These are phyloP conservation scores for Hymenoscyphus albidus DNA, from an alignment of 2,329 filamentous ascomycete genomes.

Conservation along the genomic window DNA sequence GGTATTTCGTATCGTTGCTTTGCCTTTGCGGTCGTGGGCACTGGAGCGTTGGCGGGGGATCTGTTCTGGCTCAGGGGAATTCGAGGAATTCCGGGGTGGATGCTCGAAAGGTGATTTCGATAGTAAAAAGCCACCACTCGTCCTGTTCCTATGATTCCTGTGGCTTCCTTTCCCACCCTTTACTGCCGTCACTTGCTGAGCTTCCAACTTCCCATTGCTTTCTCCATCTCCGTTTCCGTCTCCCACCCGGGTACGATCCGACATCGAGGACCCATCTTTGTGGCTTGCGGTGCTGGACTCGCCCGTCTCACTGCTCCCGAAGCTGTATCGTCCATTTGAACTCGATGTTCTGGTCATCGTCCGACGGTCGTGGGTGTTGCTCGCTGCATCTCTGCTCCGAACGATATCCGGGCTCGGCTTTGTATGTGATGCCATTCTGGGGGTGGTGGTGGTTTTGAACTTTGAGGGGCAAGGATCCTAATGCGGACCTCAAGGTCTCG, in stretches of 20 bases:
- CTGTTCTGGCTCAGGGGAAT: conserved; percentile 9
- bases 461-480: conserved; percentile 13
- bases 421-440: conserved; percentile 27
- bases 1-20: conserved; percentile 18
- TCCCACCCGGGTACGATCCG: conserved; percentile 5
- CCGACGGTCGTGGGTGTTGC: conserved; percentile 24
- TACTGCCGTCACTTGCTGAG: background rate
- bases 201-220: conserved; percentile 9
- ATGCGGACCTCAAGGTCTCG: conserved; percentile 12
- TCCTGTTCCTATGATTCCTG: conserved; percentile 30
- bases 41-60: conserved; percentile 21
- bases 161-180: conserved; percentile 23
- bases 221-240: background rate
- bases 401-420: conserved; percentile 16
- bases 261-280: conserved; percentile 20
- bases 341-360: conserved; percentile 25
- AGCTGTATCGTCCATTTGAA: conserved; percentile 32
- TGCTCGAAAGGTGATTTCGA: conserved; percentile 27
- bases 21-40: conserved; percentile 28
- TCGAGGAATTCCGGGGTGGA: conserved; percentile 8
- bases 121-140: conserved; percentile 33
- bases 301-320: conserved; percentile 42
- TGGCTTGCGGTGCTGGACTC: conserved; percentile 43
- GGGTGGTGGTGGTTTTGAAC: conserved; percentile 1
- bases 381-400: conserved; percentile 25